Percentiles rank a stretch among this genome's conserved stretches.
These are phyloP conservation scores for Venturiaceae sp. DNA, from an alignment of 2,329 filamentous ascomycete genomes.

Conservation along the genomic window DNA sequence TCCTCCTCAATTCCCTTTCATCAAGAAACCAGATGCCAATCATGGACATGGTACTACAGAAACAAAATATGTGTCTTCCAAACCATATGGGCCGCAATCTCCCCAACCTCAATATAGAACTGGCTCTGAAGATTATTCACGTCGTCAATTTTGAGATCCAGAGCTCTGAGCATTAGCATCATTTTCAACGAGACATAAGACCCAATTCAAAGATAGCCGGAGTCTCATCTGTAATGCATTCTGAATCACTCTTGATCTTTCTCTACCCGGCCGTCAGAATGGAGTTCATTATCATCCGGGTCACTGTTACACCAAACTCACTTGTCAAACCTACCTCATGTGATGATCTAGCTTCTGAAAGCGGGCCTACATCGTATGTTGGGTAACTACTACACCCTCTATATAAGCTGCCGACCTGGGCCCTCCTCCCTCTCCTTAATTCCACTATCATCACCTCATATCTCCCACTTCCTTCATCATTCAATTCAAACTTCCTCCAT, in stretches of 20 bases:
- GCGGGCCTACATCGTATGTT: background rate
- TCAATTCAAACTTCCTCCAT: background rate
- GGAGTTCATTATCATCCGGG: background rate
- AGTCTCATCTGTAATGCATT: no score
- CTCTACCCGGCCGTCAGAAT: no score
- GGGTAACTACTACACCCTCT: background rate
- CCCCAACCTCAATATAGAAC: no score
- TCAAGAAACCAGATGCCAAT: background rate
- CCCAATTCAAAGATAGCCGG: no score
- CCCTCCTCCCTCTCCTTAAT: background rate
- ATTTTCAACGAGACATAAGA: no score
- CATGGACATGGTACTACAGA: no score
- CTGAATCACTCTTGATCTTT: no score
- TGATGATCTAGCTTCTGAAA: background rate
- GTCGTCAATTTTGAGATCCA: no score
- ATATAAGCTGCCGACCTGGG: background rate
- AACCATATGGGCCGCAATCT: no score
- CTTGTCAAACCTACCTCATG: background rate
- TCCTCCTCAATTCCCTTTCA: background rate
- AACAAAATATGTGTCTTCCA: no score
- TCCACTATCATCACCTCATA: background rate
- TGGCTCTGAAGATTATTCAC: no score
- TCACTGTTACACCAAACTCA: background rate
- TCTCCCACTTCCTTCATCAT: background rate
- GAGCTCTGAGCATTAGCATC: no score